Evolutionary conservation across 192 early-diverging fungal species (phyloP).

Genomic region (Rhizoclosmatium sp.): DNA sequence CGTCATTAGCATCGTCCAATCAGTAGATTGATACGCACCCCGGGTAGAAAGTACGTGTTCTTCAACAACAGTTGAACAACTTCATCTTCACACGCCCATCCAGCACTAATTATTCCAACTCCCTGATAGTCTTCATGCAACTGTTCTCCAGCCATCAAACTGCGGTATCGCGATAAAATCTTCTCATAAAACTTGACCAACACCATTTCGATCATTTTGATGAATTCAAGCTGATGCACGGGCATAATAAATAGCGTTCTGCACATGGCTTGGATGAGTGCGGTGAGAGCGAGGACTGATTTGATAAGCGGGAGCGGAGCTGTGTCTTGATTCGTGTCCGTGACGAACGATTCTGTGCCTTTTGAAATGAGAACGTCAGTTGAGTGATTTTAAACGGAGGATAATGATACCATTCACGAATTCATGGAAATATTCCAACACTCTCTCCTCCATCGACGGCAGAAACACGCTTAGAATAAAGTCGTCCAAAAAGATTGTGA

Average conservation of each 20-base stretch:
- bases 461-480: conserved; percentile 84
- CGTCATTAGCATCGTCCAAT: conserved; percentile 8
- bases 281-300: conserved; percentile 64
- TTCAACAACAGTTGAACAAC: conserved; percentile 62
- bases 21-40: not conserved
- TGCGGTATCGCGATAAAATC: conserved; percentile 54
- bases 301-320: conserved; percentile 74
- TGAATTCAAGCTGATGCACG: conserved; percentile 73
- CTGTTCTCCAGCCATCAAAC: conserved; percentile 52
- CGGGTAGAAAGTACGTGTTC: conserved; percentile 50
- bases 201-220: conserved; percentile 73
- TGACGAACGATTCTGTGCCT: conserved; percentile 62
- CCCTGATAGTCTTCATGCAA: conserved; percentile 47
- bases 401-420: conserved; percentile 64
- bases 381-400: conserved; percentile 25
- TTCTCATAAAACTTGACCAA: conserved; percentile 75
- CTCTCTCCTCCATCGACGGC: conserved; percentile 84
- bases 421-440: conserved; percentile 73
- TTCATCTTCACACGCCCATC: conserved; percentile 71
- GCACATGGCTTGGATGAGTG: conserved; percentile 71
- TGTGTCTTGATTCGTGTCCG: conserved; percentile 45
- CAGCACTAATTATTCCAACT: conserved; percentile 55
- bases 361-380: conserved; percentile 49
- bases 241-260: conserved; percentile 68
- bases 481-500: conserved; percentile 75